Base-by-base conservation (phyloP, 257 asterid genomes). In the Nicotiana benthamiana region DNA sequence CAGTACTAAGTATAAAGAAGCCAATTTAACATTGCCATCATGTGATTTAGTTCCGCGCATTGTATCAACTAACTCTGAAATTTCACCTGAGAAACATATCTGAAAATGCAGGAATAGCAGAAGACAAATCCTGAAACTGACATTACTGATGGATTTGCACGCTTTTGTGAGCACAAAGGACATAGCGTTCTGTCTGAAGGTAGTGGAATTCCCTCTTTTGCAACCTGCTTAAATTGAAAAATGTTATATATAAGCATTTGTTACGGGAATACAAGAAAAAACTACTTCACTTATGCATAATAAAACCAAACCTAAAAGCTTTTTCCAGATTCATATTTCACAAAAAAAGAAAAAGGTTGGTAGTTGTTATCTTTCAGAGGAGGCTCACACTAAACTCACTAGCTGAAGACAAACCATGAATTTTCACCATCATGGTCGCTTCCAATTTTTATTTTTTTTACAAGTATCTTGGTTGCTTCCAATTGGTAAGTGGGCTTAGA, bases 91-190 rank as follows among this genome's bases (percentile, higher is more conserved):
- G 82, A 91, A 75, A 92, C 93, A 83, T 95, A 95, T 88, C 93
- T 94, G 80, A 93, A 95, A 85, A 95, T 80, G 81, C 99, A 95
- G 80, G 99, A 90, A 82, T 95, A 95, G 92, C 99, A 95, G 87
- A 95, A 95, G 83, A 95, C 99, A 81, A 90, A 90, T 88, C 99
- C 99, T 30, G 99, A 93, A 82, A 90, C 93, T 24, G 97, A 89
- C 89, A 93, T 79, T 56, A 87, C 99, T 72, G 99, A 91, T 51
- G 99, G 97, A 87, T 95, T 95, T 81, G 87, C 87, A 30, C 99
- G 97, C 85, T 93, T 92, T 82, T 95, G 96, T 79, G 91, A 85
- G 81, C 99, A 95, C 81, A 95, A 84, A 79, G 99, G 95, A 88
- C 99, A 95, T 16, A 88, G 78, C 24, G 98, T 86, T 87, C 87